Evolutionary conservation across 176 grass and related monocot species (phyloP).

Genomic region (Oryza meridionalis): DNA sequence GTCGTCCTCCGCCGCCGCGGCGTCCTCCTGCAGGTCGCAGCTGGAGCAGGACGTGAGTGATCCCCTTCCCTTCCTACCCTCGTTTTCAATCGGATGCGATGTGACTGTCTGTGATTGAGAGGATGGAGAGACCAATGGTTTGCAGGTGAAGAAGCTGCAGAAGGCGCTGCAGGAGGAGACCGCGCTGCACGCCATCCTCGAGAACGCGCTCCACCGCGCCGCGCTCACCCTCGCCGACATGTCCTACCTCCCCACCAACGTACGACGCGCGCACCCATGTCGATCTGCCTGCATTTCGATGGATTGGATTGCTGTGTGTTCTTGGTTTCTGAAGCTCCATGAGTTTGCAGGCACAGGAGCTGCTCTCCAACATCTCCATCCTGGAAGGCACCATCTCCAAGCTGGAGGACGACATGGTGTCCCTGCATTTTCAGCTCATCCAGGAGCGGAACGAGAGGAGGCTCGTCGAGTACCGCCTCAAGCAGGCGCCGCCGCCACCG

Average conservation of each 20-base stretch:
- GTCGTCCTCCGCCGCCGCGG: neutral
- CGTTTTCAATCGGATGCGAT: neutral
- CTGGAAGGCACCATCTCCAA: conserved; percentile 59
- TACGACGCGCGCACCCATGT: conserved; percentile 23
- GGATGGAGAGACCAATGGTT: neutral
- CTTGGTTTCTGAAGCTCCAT: no score
- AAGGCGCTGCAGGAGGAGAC: conserved; percentile 79
- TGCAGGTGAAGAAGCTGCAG: conserved; percentile 71
- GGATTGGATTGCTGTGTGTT: neutral
- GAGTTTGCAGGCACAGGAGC: conserved; percentile 65
- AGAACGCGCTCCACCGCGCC: conserved; percentile 75
- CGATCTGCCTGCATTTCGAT: neutral
- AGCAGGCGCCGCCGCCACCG: conserved; percentile 46
- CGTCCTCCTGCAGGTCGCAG: conserved; percentile 52
- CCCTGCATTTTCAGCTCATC: conserved; percentile 90
- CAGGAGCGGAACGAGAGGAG: conserved; percentile 96
- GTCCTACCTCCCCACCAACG: conserved; percentile 74
- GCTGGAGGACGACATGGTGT: conserved; percentile 86
- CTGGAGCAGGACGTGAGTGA: conserved; percentile 80
- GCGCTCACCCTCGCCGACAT: conserved; percentile 81
- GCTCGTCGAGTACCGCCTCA: conserved; percentile 78
- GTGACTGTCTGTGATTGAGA: no score
- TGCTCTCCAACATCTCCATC: conserved; percentile 74
- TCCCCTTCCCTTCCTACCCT: neutral
- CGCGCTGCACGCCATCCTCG: conserved; percentile 73